Percentiles rank a stretch among this genome's conserved stretches.
Conservation (phyloP, 345 rosid genomes). For the Populus ilicifolia region DNA sequence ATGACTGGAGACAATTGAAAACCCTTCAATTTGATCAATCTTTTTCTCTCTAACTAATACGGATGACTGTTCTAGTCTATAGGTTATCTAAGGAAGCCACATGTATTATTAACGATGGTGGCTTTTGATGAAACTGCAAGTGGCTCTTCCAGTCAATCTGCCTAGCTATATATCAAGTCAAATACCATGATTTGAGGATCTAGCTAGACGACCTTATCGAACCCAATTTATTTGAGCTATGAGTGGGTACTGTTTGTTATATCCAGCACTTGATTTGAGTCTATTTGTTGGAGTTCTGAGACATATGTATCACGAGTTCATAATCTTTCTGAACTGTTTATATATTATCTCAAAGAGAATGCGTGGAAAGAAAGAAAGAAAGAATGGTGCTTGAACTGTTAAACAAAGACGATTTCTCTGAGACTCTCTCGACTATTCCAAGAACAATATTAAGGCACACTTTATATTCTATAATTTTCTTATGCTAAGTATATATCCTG, state of each 20-base stretch:
- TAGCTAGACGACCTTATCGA: neutral
- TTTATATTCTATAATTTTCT: neutral
- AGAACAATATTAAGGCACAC: neutral
- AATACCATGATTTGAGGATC: neutral
- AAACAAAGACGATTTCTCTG: neutral
- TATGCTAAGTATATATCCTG: neutral
- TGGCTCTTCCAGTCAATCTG: neutral
- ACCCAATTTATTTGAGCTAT: neutral
- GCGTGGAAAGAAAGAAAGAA: neutral
- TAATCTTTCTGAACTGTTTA: neutral
- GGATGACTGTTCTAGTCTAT: neutral
- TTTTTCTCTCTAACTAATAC: constrained; percentile 4
- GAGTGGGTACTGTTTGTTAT: neutral
- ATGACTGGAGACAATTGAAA: neutral
- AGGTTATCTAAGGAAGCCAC: neutral
- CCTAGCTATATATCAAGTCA: neutral
- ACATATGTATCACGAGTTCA: neutral
- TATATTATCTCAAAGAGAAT: neutral
- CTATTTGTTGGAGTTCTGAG: neutral
- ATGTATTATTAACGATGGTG: neutral
- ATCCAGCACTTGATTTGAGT: neutral
- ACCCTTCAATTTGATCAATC: neutral
- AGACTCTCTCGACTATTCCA: neutral
- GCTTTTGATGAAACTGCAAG: neutral
- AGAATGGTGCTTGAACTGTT: neutral